phyloP scores from a whole-genome alignment of 2,329 filamentous ascomycete species.

The Penicillium hesseltinei region DNA sequence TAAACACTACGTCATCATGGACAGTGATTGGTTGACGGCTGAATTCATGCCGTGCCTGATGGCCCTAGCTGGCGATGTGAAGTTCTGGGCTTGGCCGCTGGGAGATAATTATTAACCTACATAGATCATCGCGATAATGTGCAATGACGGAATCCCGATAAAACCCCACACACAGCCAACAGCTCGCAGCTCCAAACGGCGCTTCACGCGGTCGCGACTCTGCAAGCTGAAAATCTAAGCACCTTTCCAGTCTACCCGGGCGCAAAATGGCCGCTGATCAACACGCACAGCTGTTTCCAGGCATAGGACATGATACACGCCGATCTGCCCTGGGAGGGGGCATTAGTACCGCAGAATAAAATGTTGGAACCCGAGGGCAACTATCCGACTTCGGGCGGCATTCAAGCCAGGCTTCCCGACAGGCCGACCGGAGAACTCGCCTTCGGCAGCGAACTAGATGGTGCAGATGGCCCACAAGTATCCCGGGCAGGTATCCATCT shows the following conservation, averaged over 20 bases:
- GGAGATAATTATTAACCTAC: background rate
- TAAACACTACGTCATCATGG: slow-evolving; percentile 39
- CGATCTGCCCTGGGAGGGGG: slow-evolving; percentile 48
- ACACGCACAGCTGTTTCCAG: slow-evolving; percentile 48
- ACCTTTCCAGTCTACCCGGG: slow-evolving; percentile 48
- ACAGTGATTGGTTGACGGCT: slow-evolving; percentile 49
- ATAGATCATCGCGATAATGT: background rate
- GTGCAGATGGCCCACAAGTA: slow-evolving; percentile 50
- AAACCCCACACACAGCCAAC: slow-evolving; percentile 40
- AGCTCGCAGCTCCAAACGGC: slow-evolving; percentile 36
- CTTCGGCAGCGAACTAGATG: slow-evolving; percentile 48
- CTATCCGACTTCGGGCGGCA: slow-evolving; percentile 48
- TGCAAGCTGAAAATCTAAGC: slow-evolving; percentile 34
- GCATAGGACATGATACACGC: slow-evolving; percentile 49
- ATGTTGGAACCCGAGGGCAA: slow-evolving; percentile 44
- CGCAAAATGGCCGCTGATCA: slow-evolving; percentile 48
- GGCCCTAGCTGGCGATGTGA: slow-evolving; percentile 47
- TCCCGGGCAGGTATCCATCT: slow-evolving; percentile 52
- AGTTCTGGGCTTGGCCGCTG: slow-evolving; percentile 42
- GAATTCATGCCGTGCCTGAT: slow-evolving; percentile 47
- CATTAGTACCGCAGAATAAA: slow-evolving; percentile 45
- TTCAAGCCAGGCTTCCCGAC: slow-evolving; percentile 48
- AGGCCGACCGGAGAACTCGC: slow-evolving; percentile 34
- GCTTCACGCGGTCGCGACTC: too few relatives aligned
- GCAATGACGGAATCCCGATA: background rate